Base-by-base conservation (phyloP, 345 rosid species). In the Eutrema heterophyllum region DNA sequence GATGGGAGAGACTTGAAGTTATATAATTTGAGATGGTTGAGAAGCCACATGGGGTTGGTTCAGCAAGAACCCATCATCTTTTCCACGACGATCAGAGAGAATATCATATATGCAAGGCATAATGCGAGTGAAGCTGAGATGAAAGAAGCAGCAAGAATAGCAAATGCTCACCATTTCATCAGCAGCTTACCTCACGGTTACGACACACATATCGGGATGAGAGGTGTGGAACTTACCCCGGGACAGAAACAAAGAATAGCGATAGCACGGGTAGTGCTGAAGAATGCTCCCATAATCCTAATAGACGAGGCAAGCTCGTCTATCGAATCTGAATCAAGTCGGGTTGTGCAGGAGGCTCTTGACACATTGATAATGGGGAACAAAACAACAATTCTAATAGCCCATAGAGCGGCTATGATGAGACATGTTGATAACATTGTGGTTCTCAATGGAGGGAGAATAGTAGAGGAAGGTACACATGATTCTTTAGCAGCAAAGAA, bases 231-330 rank as follows among this genome's bases (percentile, higher is more conserved):
- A 64, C 82, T 92, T 57, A 92, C 99, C 41, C 98, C 95, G 1
- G 99, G 99, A 70, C 99, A 95, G 82, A 95, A 95, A 78, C 99
- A 95, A 82, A 87, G 99, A 77, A 89, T 95, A 36, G 97, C 93
- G 13, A 95, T 95, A 62, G 97, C 98, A 18, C 84, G 98, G 40
- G 98, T 92, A 24, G 94, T 95, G 67, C 84, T 95, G 78, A 95
- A 95, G 88, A 95, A 92, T 70, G 99, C 99, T 13, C 99, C 99
- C 13, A 90, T 95, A 53, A 80, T 95, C 70, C 79, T 95, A 67
- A 71, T 95, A 54, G 98, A 92, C 73, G 99, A 95, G 81, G 99
- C 99, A 15, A 95, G 99, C 77, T 90, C 98, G 2, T 83, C 97
- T 48, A 89, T 95, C 1, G 99, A 95, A 82, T 95, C 99, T 1